phyloP scores from a whole-genome alignment of 1,139 yeast genomes.

The Wickerhamiella pararugosa region DNA sequence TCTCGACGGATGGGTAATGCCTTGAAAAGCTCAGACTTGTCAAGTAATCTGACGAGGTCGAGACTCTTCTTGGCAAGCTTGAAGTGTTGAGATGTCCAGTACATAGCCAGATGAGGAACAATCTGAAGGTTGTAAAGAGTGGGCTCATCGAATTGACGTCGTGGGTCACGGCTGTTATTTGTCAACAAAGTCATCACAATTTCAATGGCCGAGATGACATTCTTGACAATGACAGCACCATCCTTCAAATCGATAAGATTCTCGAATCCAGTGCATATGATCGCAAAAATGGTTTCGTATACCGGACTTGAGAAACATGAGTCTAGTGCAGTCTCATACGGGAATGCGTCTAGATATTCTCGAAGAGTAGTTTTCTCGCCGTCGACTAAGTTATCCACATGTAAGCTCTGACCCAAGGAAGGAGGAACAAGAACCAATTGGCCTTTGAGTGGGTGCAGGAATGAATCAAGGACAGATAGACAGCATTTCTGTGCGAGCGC shows the following conservation, averaged over 20 bases:
- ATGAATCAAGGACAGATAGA: slow-evolving; percentile 36
- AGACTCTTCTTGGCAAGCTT: slow-evolving; percentile 41
- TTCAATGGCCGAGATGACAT: neutral
- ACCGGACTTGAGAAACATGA: slow-evolving; percentile 1
- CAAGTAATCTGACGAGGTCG: slow-evolving; percentile 36
- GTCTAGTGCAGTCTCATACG: slow-evolving; percentile 1
- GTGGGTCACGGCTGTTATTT: neutral
- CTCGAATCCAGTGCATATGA: neutral
- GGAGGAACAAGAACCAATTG: slow-evolving; percentile 11
- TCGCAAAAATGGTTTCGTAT: slow-evolving; percentile 3
- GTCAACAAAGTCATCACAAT: slow-evolving; percentile 1
- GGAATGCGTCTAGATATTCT: slow-evolving; percentile 2
- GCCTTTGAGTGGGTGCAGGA: slow-evolving; percentile 51
- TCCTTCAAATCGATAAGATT: neutral
- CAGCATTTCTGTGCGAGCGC: slow-evolving; percentile 39
- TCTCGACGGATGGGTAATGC: slow-evolving; percentile 32
- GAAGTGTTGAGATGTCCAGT: slow-evolving; percentile 42
- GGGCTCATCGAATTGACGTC: slow-evolving; percentile 42
- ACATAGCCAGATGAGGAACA: slow-evolving; percentile 55
- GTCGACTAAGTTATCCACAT: slow-evolving; percentile 4
- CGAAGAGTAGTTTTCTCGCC: slow-evolving; percentile 2
- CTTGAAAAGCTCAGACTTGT: slow-evolving; percentile 37
- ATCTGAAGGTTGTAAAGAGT: slow-evolving; percentile 51
- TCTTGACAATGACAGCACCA: neutral
- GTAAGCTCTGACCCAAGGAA: slow-evolving; percentile 3